Conservation (phyloP, 352 stramenopile species). For the Blastocystis sp. region DNA sequence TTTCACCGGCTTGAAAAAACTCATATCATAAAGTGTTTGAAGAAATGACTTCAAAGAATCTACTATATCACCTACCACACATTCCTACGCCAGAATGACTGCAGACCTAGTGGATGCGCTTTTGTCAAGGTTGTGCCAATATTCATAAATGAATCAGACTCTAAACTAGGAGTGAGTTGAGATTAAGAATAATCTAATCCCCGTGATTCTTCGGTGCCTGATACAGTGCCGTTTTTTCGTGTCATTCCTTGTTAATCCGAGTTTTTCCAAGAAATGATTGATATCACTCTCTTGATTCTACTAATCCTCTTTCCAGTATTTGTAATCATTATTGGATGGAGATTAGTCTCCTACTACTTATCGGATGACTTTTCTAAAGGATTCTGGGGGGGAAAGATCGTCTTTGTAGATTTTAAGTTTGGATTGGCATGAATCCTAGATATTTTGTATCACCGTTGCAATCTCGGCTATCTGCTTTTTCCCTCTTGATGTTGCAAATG, state of each 20-base stretch:
- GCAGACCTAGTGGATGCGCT: no score
- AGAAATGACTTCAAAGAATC: no score
- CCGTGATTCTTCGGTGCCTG: no score
- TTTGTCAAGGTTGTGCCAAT: no score
- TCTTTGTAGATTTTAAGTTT: not conserved
- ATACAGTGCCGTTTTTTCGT: no score
- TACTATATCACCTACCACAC: no score
- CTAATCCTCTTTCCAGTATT: slow-evolving; percentile 56
- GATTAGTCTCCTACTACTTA: slow-evolving; percentile 41
- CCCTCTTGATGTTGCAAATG: slow-evolving; percentile 57
- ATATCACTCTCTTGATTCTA: slow-evolving; percentile 55
- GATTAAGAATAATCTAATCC: no score
- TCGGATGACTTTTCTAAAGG: slow-evolving; percentile 55
- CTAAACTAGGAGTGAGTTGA: no score
- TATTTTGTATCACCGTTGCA: slow-evolving; percentile 31
- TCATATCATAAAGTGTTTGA: no score
- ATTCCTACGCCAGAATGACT: no score
- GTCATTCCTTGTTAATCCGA: no score
- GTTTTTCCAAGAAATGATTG: slow-evolving; percentile 17
- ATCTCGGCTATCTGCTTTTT: slow-evolving; percentile 59
- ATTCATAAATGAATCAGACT: no score
- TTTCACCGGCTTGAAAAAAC: not conserved
- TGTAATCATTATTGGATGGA: slow-evolving; percentile 48
- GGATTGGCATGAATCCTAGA: not conserved
- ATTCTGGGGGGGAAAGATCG: slow-evolving; percentile 38